A percentile compares a stretch with the other conserved stretches of the same genome.
These are phyloP conservation scores for Fraxinus excelsior DNA, from an alignment of 257 asterid genomes.

Conservation along the genomic window DNA sequence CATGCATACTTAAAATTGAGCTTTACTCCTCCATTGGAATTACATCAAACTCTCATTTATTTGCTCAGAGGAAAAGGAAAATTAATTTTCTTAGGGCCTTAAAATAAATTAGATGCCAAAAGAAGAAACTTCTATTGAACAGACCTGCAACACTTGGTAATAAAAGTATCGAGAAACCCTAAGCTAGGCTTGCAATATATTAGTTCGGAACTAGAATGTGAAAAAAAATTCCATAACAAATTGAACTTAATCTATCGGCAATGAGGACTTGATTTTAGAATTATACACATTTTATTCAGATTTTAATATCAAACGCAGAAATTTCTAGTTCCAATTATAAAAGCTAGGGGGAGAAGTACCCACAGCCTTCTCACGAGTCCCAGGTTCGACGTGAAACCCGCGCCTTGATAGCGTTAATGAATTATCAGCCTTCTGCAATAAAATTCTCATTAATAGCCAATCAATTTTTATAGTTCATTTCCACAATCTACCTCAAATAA, in stretches of 20 bases:
- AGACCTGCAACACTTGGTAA: background rate
- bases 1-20: background rate
- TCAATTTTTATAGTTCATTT: slow-evolving; percentile 20
- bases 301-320: background rate
- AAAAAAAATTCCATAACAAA: background rate
- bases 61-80: background rate
- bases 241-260: background rate
- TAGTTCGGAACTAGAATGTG: background rate
- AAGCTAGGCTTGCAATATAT: background rate
- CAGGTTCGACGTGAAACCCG: slow-evolving; percentile 76
- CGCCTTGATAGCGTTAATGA: slow-evolving; percentile 49
- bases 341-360: slow-evolving; percentile 30
- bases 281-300: background rate
- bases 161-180: background rate
- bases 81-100: background rate
- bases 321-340: background rate
- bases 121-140: background rate
- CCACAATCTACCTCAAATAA: slow-evolving; percentile 11
- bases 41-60: background rate
- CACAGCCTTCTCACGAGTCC: slow-evolving; percentile 91
- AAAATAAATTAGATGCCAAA: background rate
- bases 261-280: background rate
- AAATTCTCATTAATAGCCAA: slow-evolving; percentile 6
- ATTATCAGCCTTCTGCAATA: slow-evolving; percentile 43
- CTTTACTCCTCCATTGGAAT: background rate